These are phyloP conservation scores for Arthrobotrys pseudoclavata DNA, from an alignment of 2,329 filamentous ascomycete species.

Conservation along the genomic window DNA sequence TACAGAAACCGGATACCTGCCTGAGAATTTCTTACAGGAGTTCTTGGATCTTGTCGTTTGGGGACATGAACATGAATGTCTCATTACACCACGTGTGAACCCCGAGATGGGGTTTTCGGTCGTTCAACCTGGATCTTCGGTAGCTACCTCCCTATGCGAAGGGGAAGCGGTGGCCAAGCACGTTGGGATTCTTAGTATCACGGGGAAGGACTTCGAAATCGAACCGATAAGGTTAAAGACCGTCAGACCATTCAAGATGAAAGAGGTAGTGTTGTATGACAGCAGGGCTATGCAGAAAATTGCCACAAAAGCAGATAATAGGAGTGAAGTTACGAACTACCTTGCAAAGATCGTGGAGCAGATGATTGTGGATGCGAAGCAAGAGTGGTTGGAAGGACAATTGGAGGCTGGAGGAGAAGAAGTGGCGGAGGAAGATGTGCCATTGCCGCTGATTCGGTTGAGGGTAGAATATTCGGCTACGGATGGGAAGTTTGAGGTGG, in stretches of 20 bases:
- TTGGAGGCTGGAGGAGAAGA: conserved; percentile 71
- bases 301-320: conserved; percentile 85
- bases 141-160: conserved; percentile 90
- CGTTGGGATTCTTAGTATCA: conserved; percentile 86
- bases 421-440: conserved; percentile 74
- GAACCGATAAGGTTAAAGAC: conserved; percentile 87
- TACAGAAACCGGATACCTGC: conserved; percentile 91
- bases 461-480: conserved; percentile 91
- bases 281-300: conserved; percentile 83
- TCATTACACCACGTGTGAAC: conserved; percentile 86
- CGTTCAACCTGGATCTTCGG: conserved; percentile 96
- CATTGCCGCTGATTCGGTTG: conserved; percentile 86
- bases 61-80: conserved; percentile 97
- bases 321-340: conserved; percentile 81
- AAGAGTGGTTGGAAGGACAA: conserved; percentile 84
- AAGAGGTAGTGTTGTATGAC: conserved; percentile 81
- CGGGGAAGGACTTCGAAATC: conserved; percentile 82
- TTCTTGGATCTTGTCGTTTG: conserved; percentile 94
- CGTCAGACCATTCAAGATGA: conserved; percentile 90
- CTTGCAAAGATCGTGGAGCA: conserved; percentile 84
- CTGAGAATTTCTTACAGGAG: conserved; percentile 90
- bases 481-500: conserved; percentile 87
- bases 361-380: conserved; percentile 86
- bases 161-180: conserved; percentile 94
- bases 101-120: conserved; percentile 92